Base-by-base conservation (phyloP, 441 rosid genomes). In the Pelargonium citronellum region DNA sequence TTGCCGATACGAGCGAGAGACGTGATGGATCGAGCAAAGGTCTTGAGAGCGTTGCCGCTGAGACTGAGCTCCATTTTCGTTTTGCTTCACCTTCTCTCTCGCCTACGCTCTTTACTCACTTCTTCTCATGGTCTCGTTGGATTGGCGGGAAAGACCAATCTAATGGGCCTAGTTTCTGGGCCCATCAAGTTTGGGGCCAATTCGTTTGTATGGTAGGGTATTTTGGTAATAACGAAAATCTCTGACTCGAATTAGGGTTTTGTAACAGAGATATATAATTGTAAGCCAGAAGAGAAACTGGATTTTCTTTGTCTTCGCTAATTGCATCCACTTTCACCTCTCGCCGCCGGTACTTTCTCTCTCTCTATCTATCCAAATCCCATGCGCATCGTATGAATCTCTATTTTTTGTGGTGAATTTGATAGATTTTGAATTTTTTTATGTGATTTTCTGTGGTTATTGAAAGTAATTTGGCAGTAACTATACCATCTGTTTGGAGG, bases 1-100 rank as follows among this genome's bases (percentile, higher is more conserved):
- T 85, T 91, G 1, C 91, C 96, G 68, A 91, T 75, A 20, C 97
- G 96, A 3, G 91, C 84, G 72, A 89, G 91, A 74, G 89, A 87
- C 17, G 89, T 79, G 82, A 89, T 81, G 17, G 90, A 85, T 58
- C 99, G 85, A 30, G 87, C 78, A 43, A 91, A 90, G 64, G 94
- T 87, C 78, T 87, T 90, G 70, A 91, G 88, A 30, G 91, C 88
- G 78, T 83, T 90, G 20, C 91, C 88, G 77, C 88, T 87, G 51
- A 86, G 71, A 66, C 84, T 86, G 55, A 91, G 79, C 84, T 94
- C 97, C 97, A 87, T 90, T 68, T 22, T 43, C 19, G 60, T 53
- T 53, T 17, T 19, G 60, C 60, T 39, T 70, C 15, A 11, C 57
- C 55, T 66, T 51, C 10, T 53, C 24, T 7, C 16, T 55, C 47